Percentiles rank a stretch among this genome's conserved stretches.
Evolutionary conservation across 441 rosid species (phyloP).

Genomic region (Geranium incanum): DNA sequence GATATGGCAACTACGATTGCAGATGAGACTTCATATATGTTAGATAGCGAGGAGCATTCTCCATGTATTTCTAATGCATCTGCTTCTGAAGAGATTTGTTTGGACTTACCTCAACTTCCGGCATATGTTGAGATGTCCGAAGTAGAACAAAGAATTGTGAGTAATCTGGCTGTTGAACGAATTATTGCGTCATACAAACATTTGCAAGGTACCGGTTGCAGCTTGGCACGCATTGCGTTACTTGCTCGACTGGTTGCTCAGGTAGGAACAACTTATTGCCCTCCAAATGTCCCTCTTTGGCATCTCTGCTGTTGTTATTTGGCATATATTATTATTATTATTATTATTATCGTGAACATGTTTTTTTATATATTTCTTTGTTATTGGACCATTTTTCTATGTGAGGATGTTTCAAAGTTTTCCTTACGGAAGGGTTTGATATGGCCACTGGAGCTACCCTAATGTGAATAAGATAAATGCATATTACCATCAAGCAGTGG

Average conservation of each 20-base stretch:
- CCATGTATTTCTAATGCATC: slow-evolving; percentile 36
- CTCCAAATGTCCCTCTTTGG: slow-evolving; percentile 8
- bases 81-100: slow-evolving; percentile 57
- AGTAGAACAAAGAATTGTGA: slow-evolving; percentile 47
- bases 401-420: not conserved
- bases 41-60: slow-evolving; percentile 50
- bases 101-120: slow-evolving; percentile 68
- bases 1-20: slow-evolving; percentile 42
- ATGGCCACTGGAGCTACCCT: not conserved
- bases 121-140: slow-evolving; percentile 61
- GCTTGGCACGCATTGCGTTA: slow-evolving; percentile 53
- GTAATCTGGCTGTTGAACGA: slow-evolving; percentile 61
- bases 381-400: not conserved
- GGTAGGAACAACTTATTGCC: slow-evolving; percentile 36
- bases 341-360: not conserved
- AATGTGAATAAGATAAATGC: not conserved
- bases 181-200: slow-evolving; percentile 67
- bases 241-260: slow-evolving; percentile 87
- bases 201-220: slow-evolving; percentile 48
- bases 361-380: not conserved
- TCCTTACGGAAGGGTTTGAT: not conserved
- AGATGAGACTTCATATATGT: slow-evolving; percentile 32
- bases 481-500: not conserved
- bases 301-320: not conserved
- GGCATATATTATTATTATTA: not conserved